These are phyloP conservation scores for Isatis tinctoria DNA, from an alignment of 345 rosid genomes.

Conservation along the genomic window DNA sequence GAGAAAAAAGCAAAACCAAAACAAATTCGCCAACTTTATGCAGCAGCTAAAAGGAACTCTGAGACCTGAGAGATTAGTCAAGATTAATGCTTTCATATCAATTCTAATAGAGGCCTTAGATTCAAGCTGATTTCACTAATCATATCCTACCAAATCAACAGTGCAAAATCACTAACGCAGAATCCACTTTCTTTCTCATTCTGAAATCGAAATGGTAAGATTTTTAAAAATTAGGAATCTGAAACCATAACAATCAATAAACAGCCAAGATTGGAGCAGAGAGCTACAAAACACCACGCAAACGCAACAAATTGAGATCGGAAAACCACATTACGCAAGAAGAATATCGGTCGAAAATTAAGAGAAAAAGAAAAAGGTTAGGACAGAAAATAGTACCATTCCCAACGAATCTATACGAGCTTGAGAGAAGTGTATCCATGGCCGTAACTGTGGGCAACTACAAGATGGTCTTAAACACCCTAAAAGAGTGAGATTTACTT, in stretches of 20 bases:
- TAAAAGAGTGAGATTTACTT: conserved; percentile 13
- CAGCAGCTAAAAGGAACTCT: background rate
- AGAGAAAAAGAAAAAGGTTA: no score
- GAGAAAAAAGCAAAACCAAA: conserved; percentile 8
- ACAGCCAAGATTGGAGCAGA: background rate
- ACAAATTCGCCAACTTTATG: background rate
- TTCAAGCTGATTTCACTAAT: background rate
- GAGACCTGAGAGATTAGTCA: background rate
- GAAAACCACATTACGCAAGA: background rate
- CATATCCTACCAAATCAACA: background rate
- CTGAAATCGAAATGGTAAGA: background rate
- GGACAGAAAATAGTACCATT: background rate
- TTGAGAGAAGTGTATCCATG: conserved; percentile 23
- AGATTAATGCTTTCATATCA: background rate
- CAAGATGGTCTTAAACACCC: conserved; percentile 24
- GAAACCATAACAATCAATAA: background rate
- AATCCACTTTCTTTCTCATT: background rate
- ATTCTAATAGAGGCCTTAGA: background rate
- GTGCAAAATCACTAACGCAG: background rate
- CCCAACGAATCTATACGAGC: conserved; percentile 14
- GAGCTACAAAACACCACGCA: background rate
- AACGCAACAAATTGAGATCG: background rate
- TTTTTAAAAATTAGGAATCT: background rate
- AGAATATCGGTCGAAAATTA: background rate
- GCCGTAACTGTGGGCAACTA: background rate